Evolutionary conservation across 225 moss, liverwort and hornwort species (phyloP).

Genomic region (Neckera pumila): DNA sequence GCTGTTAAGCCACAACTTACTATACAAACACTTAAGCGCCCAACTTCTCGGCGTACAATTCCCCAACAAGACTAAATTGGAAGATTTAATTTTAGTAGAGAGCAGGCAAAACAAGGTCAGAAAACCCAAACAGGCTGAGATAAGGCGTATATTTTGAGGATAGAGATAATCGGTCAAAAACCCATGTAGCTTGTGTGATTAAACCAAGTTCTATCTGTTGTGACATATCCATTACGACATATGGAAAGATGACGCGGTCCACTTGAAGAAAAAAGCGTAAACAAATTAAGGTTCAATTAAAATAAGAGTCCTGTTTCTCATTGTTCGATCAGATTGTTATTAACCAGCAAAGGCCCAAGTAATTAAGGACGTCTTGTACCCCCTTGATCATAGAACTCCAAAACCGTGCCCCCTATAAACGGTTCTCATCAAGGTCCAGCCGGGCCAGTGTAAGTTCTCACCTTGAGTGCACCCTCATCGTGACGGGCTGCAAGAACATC

Average conservation of each 20-base stretch:
- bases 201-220: neutral
- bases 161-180: neutral
- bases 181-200: neutral
- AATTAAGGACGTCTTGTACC: neutral
- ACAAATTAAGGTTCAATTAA: neutral
- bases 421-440: slow-evolving; percentile 3
- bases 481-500: slow-evolving; percentile 75
- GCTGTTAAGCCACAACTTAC: slow-evolving; percentile 7
- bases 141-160: neutral
- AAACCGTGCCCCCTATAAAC: neutral
- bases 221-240: neutral
- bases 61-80: neutral
- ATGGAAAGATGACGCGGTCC: neutral
- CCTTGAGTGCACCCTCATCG: slow-evolving; percentile 79
- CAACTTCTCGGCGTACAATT: slow-evolving; percentile 11
- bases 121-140: neutral
- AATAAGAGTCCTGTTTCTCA: neutral
- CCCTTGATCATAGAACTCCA: neutral
- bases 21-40: neutral
- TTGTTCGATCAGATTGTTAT: neutral
- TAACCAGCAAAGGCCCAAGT: neutral
- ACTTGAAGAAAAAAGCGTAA: neutral
- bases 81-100: neutral
- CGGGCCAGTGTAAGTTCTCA: slow-evolving; percentile 31
- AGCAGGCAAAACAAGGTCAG: neutral